These are phyloP conservation scores for Sporothrix curviconia DNA, from an alignment of 2,329 filamentous ascomycete genomes.

Conservation along the genomic window DNA sequence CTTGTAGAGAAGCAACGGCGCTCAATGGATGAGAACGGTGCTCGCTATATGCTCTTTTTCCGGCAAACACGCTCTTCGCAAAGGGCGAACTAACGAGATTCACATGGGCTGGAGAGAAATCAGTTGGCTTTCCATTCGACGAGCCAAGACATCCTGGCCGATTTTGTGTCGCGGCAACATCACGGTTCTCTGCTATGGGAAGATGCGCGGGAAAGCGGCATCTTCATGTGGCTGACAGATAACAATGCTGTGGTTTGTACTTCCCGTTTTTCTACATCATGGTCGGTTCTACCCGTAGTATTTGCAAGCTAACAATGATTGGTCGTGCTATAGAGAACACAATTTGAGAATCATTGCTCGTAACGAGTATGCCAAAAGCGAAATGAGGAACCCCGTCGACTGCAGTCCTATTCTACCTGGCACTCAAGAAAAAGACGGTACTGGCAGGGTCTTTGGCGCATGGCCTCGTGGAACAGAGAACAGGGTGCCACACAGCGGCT, in stretches of 20 bases:
- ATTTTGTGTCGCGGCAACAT: constrained; percentile 74
- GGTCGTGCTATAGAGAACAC: constrained; percentile 46
- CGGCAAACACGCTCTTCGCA: constrained; percentile 69
- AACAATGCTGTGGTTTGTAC: constrained; percentile 61
- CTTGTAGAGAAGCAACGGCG: constrained; percentile 79
- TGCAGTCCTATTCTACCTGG: constrained; percentile 89
- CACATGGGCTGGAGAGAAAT: constrained; percentile 73
- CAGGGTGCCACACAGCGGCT: constrained; percentile 73
- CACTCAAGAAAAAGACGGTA: constrained; percentile 82
- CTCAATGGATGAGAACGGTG: constrained; percentile 85
- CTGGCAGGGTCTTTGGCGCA: constrained; percentile 89
- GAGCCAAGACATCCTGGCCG: constrained; percentile 82
- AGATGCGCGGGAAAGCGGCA: constrained; percentile 74
- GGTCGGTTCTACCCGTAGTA: constrained; percentile 14
- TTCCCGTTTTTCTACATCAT: background rate
- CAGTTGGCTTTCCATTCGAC: constrained; percentile 75
- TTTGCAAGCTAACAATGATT: background rate
- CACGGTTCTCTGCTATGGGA: constrained; percentile 78
- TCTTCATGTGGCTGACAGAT: constrained; percentile 94
- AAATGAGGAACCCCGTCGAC: constrained; percentile 82
- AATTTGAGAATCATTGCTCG: constrained; percentile 88
- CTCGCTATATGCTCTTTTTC: constrained; percentile 82
- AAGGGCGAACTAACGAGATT: constrained; percentile 56
- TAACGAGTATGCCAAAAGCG: constrained; percentile 85
- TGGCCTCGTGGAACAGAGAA: constrained; percentile 84